Evolutionary conservation across 2,329 filamentous ascomycete species (phyloP).

Genomic region (Metarhizium anisopliae): DNA sequence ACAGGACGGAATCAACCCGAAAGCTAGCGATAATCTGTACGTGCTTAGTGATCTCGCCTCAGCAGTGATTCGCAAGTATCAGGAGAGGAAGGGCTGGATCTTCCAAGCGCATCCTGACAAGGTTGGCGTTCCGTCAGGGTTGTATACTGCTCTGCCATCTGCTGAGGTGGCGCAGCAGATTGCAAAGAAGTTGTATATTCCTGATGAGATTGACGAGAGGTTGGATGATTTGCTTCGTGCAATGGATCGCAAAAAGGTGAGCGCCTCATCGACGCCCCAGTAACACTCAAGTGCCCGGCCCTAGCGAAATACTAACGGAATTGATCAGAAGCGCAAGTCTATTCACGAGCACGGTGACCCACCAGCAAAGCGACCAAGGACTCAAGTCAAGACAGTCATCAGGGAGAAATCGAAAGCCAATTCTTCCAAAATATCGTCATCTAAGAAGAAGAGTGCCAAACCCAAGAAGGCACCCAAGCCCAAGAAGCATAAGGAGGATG

Average conservation of each 20-base stretch:
- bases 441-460: constrained; percentile 20
- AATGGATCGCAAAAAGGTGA: constrained; percentile 65
- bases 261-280: not conserved
- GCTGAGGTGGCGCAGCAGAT: constrained; percentile 77
- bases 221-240: constrained; percentile 59
- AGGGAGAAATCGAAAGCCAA: constrained; percentile 29
- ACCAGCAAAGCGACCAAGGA: constrained; percentile 28
- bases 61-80: constrained; percentile 72
- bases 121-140: constrained; percentile 66
- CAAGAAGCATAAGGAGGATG: constrained; percentile 21
- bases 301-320: not conserved
- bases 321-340: constrained; percentile 47
- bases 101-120: constrained; percentile 79
- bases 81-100: constrained; percentile 76
- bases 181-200: constrained; percentile 75
- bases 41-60: constrained; percentile 82
- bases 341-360: constrained; percentile 39
- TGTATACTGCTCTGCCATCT: constrained; percentile 67
- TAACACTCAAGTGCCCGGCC: not conserved
- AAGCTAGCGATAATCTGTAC: constrained; percentile 67
- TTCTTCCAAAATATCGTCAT: constrained; percentile 19
- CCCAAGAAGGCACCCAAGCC: constrained; percentile 18
- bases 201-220: constrained; percentile 64
- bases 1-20: constrained; percentile 63
- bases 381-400: constrained; percentile 27